Evolutionary conservation across 2,329 filamentous ascomycete genomes (phyloP).

Genomic region (Sarocladiaceae sp.): DNA sequence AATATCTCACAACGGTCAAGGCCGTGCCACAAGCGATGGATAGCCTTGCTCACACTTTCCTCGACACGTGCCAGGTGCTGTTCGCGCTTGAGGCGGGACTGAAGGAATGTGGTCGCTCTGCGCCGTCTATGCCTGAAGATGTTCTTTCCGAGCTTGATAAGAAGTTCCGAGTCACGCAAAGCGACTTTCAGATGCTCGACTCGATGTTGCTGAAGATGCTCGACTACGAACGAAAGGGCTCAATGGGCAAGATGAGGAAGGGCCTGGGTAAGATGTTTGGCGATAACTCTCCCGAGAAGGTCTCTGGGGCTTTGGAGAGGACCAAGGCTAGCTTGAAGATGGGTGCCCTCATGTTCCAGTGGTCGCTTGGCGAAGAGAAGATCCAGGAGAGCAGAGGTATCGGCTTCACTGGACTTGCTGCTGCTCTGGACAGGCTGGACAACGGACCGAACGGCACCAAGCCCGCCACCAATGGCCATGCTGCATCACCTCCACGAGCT

Average conservation of each 20-base stretch:
- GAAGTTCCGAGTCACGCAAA: conserved; percentile 57
- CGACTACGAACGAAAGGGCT: conserved; percentile 57
- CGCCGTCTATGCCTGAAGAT: conserved; percentile 53
- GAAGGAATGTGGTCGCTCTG: conserved; percentile 44
- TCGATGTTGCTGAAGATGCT: conserved; percentile 59
- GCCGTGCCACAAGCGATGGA: conserved; percentile 52
- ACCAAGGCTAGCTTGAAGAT: conserved; percentile 59
- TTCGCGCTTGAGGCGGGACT: conserved; percentile 67
- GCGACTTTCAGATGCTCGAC: conserved; percentile 60
- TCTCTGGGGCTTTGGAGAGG: conserved; percentile 51
- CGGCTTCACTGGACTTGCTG: conserved; percentile 63
- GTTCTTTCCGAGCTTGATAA: conserved; percentile 60
- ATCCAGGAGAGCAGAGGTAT: conserved; percentile 59
- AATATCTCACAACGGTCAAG: conserved; percentile 56
- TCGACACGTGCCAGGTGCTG: conserved; percentile 62
- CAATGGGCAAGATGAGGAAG: conserved; percentile 55
- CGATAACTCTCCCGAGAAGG: conserved; percentile 57
- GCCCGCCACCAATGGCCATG: no score
- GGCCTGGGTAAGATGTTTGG: conserved; percentile 61
- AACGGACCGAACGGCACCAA: neutral
- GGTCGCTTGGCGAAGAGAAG: conserved; percentile 56
- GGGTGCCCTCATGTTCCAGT: conserved; percentile 61
- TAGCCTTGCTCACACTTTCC: conserved; percentile 59
- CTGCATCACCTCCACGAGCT: neutral
- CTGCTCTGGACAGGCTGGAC: conserved; percentile 50